phyloP scores from a whole-genome alignment of 768 basidiomycete species.

The Wakefieldia striispora region DNA sequence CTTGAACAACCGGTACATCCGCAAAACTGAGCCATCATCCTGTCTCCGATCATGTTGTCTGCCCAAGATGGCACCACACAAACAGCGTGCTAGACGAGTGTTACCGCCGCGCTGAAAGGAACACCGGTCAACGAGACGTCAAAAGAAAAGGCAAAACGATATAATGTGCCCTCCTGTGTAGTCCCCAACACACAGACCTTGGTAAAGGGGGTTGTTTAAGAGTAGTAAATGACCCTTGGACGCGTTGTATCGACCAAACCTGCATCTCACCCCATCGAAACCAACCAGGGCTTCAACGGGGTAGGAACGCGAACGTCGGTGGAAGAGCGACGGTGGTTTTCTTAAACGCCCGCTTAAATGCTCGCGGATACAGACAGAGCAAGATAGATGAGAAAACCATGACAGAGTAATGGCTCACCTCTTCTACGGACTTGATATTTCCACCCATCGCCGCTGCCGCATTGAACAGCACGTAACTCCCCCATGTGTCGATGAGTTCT shows the following conservation, averaged over 20 bases:
- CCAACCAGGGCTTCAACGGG: constrained; percentile 57
- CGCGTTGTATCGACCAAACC: constrained; percentile 89
- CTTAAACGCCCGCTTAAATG: constrained; percentile 68
- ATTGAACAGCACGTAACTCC: constrained; percentile 83
- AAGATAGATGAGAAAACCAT: constrained; percentile 4
- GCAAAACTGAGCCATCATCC: constrained; percentile 30
- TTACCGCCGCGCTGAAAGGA: constrained; percentile 51
- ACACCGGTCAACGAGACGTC: constrained; percentile 19
- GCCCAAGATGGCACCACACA: constrained; percentile 83
- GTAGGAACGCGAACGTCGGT: constrained; percentile 48
- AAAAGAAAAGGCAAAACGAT: background rate
- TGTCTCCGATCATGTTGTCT: constrained; percentile 54
- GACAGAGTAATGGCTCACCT: constrained; percentile 48
- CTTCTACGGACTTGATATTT: constrained; percentile 19
- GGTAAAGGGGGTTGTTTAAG: constrained; percentile 85
- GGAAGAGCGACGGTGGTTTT: constrained; percentile 81
- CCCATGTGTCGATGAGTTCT: constrained; percentile 96
- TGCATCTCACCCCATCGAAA: constrained; percentile 35
- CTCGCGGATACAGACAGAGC: background rate
- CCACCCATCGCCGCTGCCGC: constrained; percentile 49
- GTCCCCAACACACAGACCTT: constrained; percentile 77
- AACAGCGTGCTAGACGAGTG: constrained; percentile 66
- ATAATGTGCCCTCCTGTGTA: constrained; percentile 83
- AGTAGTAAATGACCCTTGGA: constrained; percentile 70
- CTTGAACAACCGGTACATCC: constrained; percentile 74